Percentiles rank a stretch among this genome's conserved stretches.
These are phyloP conservation scores for Colletotrichum brevisporum DNA, from an alignment of 2,329 filamentous ascomycete species.

Conservation along the genomic window DNA sequence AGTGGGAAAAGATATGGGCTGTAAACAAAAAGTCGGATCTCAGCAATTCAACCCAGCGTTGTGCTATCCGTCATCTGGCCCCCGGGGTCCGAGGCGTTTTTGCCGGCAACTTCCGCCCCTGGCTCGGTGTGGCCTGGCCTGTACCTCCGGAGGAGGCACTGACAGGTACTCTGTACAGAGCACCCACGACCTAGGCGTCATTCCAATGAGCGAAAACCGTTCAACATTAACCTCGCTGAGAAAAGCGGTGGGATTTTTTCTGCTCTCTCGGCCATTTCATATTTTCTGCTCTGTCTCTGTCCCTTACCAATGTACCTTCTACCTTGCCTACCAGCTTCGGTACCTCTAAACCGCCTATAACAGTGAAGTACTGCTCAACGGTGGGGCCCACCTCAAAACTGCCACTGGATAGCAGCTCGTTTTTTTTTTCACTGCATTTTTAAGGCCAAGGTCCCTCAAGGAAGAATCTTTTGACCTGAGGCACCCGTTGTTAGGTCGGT, in stretches of 20 bases:
- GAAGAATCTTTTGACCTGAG: background rate
- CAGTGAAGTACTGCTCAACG: background rate
- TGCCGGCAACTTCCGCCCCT: slow-evolving; percentile 36
- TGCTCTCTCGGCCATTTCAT: background rate
- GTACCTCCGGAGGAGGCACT: background rate
- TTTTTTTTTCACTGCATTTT: background rate
- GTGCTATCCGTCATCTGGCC: background rate
- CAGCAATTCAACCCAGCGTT: slow-evolving; percentile 30
- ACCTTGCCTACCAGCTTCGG: too few relatives aligned
- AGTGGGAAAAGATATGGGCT: slow-evolving; percentile 35
- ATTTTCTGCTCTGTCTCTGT: background rate
- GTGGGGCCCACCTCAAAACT: background rate
- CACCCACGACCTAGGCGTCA: too few relatives aligned
- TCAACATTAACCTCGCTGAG: too few relatives aligned
- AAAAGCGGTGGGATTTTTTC: slow-evolving; percentile 23
- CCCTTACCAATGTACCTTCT: background rate
- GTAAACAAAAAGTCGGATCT: slow-evolving; percentile 40
- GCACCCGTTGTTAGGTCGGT: background rate
- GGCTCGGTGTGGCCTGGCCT: slow-evolving; percentile 10
- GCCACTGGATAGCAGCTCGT: background rate
- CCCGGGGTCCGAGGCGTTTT: slow-evolving; percentile 30
- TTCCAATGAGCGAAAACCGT: too few relatives aligned
- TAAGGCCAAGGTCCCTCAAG: background rate
- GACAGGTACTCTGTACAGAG: background rate
- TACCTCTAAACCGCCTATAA: too few relatives aligned